These are phyloP conservation scores for Mycena rebaudengoi DNA, from an alignment of 768 basidiomycete genomes.

Conservation along the genomic window DNA sequence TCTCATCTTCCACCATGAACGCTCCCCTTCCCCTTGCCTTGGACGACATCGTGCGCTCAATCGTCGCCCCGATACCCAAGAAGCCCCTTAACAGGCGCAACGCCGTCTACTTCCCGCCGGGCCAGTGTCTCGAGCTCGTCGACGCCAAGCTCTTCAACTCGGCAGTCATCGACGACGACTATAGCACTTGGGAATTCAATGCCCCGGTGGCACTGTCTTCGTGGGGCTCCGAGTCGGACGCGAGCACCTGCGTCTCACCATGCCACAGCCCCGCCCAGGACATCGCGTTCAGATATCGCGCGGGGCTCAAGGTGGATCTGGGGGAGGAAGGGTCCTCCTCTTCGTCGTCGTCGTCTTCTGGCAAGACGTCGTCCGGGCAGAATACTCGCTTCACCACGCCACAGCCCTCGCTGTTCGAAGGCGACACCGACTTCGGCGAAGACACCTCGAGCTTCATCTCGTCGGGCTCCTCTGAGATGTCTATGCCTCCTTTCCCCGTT, in stretches of 20 bases:
- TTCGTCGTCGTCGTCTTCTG: not conserved
- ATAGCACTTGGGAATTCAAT: conserved; percentile 48
- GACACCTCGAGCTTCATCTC: conserved; percentile 4
- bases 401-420: not conserved
- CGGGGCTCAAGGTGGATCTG: conserved; percentile 39
- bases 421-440: not conserved
- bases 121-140: conserved; percentile 9
- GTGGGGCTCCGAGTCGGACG: conserved; percentile 34
- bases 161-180: conserved; percentile 37
- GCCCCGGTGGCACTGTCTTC: conserved; percentile 35
- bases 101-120: conserved; percentile 42
- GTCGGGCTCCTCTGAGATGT: conserved; percentile 12
- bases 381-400: too few species aligned
- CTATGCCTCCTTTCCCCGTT: conserved; percentile 19
- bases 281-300: conserved; percentile 47
- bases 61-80: too few species aligned
- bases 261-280: conserved; percentile 50
- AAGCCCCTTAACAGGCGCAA: conserved; percentile 48
- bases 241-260: conserved; percentile 31
- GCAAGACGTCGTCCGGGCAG: not conserved
- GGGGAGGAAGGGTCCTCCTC: conserved; percentile 6
- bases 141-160: conserved; percentile 7
- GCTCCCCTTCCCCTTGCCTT: conserved; percentile 20
- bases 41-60: conserved; percentile 23
- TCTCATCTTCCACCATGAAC: conserved; percentile 11